These are phyloP conservation scores for Fusarium ramigenum DNA, from an alignment of 2,329 filamentous ascomycete species.

Conservation along the genomic window DNA sequence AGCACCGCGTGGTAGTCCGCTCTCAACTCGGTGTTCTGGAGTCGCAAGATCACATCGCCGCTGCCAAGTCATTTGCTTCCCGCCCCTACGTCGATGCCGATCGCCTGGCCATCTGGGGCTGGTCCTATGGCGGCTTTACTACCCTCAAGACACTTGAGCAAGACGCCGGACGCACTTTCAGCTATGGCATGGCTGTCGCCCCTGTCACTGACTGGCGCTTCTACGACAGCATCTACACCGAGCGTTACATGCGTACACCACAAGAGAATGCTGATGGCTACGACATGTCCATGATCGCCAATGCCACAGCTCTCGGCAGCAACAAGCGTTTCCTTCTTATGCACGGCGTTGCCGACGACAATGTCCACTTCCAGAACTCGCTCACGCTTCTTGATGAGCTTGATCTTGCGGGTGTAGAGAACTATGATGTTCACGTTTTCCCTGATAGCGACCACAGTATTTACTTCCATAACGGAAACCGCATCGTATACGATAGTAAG, in stretches of 20 bases:
- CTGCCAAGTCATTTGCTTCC: conserved; percentile 82
- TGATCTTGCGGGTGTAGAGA: conserved; percentile 82
- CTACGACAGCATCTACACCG: conserved; percentile 94
- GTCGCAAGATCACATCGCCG: conserved; percentile 88
- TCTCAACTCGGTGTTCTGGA: conserved; percentile 87
- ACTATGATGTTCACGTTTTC: conserved; percentile 97
- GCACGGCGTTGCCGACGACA: conserved; percentile 97
- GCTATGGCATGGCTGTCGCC: conserved; percentile 97
- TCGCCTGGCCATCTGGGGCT: conserved; percentile 95
- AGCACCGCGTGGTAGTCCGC: conserved; percentile 82
- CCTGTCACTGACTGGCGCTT: conserved; percentile 98
- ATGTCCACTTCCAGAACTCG: conserved; percentile 96
- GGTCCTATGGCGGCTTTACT: conserved; percentile 97
- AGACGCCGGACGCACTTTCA: conserved; percentile 89
- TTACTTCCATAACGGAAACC: conserved; percentile 91
- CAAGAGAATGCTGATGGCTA: conserved; percentile 84
- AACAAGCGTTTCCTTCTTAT: conserved; percentile 93
- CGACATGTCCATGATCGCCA: conserved; percentile 75
- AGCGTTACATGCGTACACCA: conserved; percentile 96
- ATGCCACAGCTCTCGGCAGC: conserved; percentile 75
- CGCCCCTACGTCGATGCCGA: conserved; percentile 85
- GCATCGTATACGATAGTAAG: conserved; percentile 92
- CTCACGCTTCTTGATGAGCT: conserved; percentile 87
- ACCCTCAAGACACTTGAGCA: conserved; percentile 93
- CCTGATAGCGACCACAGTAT: conserved; percentile 97